Evolutionary conservation across 2,329 filamentous ascomycete species (phyloP).

Genomic region (Tolypocladium ovalisporum): DNA sequence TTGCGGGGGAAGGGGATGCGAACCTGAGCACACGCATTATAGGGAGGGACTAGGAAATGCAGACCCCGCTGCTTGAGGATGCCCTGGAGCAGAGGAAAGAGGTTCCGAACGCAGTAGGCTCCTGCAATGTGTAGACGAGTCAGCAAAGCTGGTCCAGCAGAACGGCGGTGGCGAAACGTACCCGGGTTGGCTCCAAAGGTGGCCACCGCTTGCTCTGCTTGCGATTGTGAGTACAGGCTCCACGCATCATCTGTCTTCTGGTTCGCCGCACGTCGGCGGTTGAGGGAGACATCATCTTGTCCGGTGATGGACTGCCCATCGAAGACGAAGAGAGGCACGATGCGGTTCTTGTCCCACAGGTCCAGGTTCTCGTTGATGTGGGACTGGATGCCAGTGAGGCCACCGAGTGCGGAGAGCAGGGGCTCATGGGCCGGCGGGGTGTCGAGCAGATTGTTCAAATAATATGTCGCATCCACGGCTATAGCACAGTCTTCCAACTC

Average conservation of each 20-base stretch:
- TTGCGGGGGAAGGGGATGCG: constrained; percentile 10
- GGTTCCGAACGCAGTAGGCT: constrained; percentile 57
- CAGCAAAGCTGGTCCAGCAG: neutral
- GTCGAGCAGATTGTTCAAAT: constrained; percentile 69
- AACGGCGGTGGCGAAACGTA: constrained; percentile 23
- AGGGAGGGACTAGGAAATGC: constrained; percentile 74
- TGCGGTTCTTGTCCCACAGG: constrained; percentile 55
- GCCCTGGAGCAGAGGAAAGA: constrained; percentile 67
- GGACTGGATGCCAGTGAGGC: constrained; percentile 66
- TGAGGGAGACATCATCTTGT: constrained; percentile 58
- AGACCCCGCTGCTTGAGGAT: constrained; percentile 59
- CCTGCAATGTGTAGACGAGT: constrained; percentile 33
- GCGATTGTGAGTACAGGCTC: constrained; percentile 72
- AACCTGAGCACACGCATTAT: constrained; percentile 80
- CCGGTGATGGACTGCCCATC: constrained; percentile 74
- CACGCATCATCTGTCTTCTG: constrained; percentile 70
- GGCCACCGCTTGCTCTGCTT: constrained; percentile 69
- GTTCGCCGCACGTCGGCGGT: constrained; percentile 54
- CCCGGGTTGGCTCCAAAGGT: constrained; percentile 74
- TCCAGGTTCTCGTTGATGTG: constrained; percentile 70
- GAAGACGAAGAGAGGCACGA: constrained; percentile 84
- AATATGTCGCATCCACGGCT: constrained; percentile 83
- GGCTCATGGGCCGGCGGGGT: constrained; percentile 66
- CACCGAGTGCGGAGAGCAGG: constrained; percentile 79
- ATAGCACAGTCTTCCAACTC: constrained; percentile 65